These are phyloP conservation scores for Blastobotrys parvus DNA, from an alignment of 805 yeast genomes.

Conservation along the genomic window DNA sequence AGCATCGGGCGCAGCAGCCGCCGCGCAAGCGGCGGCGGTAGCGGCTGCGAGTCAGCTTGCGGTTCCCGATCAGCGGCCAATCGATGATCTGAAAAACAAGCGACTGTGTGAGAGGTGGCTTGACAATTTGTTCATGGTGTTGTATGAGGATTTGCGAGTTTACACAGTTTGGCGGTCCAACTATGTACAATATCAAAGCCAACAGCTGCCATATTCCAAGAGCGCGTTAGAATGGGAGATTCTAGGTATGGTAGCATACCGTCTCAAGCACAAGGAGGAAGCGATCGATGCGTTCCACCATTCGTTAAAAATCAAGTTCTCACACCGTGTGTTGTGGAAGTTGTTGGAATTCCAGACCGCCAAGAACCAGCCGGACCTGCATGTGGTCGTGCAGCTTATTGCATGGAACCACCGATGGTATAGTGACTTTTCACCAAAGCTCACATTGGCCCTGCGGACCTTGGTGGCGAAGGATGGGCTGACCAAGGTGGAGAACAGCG, in stretches of 20 bases:
- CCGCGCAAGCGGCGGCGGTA: background rate
- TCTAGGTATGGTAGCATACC: slow-evolving; percentile 73
- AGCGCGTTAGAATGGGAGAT: slow-evolving; percentile 87
- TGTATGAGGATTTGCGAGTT: slow-evolving; percentile 59
- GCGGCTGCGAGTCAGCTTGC: slow-evolving; percentile 3
- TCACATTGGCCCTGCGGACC: slow-evolving; percentile 48
- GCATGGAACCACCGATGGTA: slow-evolving; percentile 99
- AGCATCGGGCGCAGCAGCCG: background rate
- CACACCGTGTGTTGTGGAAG: slow-evolving; percentile 70
- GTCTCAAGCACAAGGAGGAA: slow-evolving; percentile 80
- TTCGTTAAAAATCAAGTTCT: slow-evolving; percentile 67
- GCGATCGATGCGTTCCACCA: slow-evolving; percentile 77
- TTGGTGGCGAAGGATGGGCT: slow-evolving; percentile 71
- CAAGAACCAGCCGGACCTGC: slow-evolving; percentile 40
- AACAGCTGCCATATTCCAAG: slow-evolving; percentile 69
- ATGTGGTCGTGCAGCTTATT: slow-evolving; percentile 62
- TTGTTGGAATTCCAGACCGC: slow-evolving; percentile 44
- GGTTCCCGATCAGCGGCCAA: background rate
- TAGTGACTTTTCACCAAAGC: slow-evolving; percentile 71
- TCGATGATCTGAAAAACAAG: slow-evolving; percentile 31
- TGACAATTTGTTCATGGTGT: slow-evolving; percentile 60
- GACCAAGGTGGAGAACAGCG: slow-evolving; percentile 49
- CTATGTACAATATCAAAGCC: slow-evolving; percentile 78
- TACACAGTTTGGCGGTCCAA: slow-evolving; percentile 95
- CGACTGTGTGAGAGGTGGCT: slow-evolving; percentile 72